Conservation (phyloP, 73 alveolate genomes). For the Urostyla sp. region DNA sequence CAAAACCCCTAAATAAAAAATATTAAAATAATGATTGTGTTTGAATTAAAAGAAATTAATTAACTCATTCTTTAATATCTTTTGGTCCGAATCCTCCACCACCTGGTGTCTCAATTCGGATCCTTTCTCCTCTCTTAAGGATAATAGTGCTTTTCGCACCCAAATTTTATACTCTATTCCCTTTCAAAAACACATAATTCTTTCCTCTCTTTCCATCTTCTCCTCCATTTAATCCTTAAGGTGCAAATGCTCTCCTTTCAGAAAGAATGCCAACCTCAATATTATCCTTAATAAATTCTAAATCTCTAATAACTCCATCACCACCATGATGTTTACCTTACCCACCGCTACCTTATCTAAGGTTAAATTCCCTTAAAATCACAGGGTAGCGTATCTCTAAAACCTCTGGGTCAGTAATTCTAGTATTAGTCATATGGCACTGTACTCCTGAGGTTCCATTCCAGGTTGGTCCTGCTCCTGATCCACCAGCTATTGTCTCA, state of each 20-base stretch:
- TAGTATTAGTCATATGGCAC: slow-evolving; percentile 94
- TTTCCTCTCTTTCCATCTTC: slow-evolving; percentile 80
- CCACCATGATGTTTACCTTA: slow-evolving; percentile 88
- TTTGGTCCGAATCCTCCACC: slow-evolving; percentile 89
- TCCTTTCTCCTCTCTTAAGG: slow-evolving; percentile 62
- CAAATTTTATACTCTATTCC: slow-evolving; percentile 63
- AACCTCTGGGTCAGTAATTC: slow-evolving; percentile 92
- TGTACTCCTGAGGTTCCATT: slow-evolving; percentile 87
- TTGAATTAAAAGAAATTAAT: too few species aligned
- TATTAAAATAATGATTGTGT: too few species aligned
- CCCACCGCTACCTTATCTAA: slow-evolving; percentile 89
- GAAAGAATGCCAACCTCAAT: slow-evolving; percentile 75
- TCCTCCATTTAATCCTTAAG: slow-evolving; percentile 93
- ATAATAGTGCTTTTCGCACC: slow-evolving; percentile 80
- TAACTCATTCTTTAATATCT: background rate
- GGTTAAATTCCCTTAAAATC: slow-evolving; percentile 64
- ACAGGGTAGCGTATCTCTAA: slow-evolving; percentile 92
- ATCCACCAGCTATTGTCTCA: slow-evolving; percentile 94
- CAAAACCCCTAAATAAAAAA: too few species aligned
- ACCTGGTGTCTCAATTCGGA: slow-evolving; percentile 85
- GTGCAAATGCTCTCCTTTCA: slow-evolving; percentile 89
- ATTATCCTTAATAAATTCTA: slow-evolving; percentile 72
- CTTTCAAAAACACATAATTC: slow-evolving; percentile 71
- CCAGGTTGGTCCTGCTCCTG: slow-evolving; percentile 93
- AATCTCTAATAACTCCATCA: slow-evolving; percentile 89